These are phyloP conservation scores for Brasilioporus rufonigricans DNA, from an alignment of 768 basidiomycete genomes.

Conservation along the genomic window DNA sequence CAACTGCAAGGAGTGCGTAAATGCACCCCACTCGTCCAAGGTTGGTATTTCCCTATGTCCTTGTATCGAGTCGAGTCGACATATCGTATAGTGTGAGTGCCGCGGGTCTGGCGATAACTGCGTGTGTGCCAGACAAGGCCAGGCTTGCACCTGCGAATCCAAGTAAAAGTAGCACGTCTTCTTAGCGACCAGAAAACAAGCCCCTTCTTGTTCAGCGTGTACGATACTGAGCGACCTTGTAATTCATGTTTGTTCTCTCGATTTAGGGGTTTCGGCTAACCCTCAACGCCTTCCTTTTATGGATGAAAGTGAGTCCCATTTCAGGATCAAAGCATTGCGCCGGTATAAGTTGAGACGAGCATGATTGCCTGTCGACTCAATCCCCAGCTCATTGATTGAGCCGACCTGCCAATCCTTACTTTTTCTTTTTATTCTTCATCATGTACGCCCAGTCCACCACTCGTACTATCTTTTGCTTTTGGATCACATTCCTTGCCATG, in stretches of 20 bases:
- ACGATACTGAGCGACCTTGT: conserved; percentile 14
- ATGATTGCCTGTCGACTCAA: not conserved
- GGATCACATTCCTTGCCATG: conserved; percentile 22
- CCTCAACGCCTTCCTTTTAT: conserved; percentile 4
- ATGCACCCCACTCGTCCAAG: conserved; percentile 27
- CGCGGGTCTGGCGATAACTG: conserved; percentile 18
- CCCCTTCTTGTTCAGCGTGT: conserved; percentile 2
- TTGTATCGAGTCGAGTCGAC: not conserved
- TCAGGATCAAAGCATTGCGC: not conserved
- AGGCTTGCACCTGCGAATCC: conserved; percentile 16
- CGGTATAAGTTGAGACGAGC: conserved; percentile 4
- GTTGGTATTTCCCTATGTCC: not conserved
- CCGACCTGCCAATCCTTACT: not conserved
- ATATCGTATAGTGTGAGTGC: conserved; percentile 19
- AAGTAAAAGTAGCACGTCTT: conserved; percentile 8
- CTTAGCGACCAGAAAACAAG: conserved; percentile 11
- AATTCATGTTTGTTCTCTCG: not conserved
- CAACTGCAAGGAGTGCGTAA: conserved; percentile 29
- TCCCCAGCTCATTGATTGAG: conserved; percentile 14
- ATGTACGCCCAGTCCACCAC: conserved; percentile 13
- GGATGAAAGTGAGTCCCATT: conserved; percentile 9
- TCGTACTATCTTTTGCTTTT: conserved; percentile 19
- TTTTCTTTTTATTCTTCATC: not conserved
- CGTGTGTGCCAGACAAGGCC: conserved; percentile 13
- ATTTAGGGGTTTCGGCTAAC: not conserved